Evolutionary conservation across 176 grass and related monocot species (phyloP).

Genomic region (Triticum turgidum): DNA sequence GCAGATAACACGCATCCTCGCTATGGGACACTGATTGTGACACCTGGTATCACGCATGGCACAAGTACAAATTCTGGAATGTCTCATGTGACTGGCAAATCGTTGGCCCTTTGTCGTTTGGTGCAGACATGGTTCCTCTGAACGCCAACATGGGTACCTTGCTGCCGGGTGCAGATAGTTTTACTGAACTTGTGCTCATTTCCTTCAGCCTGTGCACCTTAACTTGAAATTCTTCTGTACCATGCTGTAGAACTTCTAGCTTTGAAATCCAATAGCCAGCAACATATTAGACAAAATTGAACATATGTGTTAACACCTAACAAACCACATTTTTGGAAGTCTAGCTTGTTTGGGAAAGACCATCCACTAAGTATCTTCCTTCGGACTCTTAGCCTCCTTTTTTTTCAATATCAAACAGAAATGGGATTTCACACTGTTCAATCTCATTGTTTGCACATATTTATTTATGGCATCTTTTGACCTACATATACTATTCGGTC

Average conservation of each 20-base stretch:
- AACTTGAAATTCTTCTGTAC: conserved; percentile 12
- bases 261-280: not conserved
- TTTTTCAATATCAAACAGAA: conserved; percentile 5
- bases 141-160: conserved; percentile 52
- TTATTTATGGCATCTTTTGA: not conserved
- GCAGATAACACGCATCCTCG: conserved; percentile 48
- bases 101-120: conserved; percentile 30
- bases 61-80: conserved; percentile 45
- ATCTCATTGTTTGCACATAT: not conserved
- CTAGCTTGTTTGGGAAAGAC: no score
- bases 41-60: conserved; percentile 68
- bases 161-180: conserved; percentile 37
- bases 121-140: conserved; percentile 50
- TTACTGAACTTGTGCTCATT: conserved; percentile 3
- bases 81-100: conserved; percentile 49
- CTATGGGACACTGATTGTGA: conserved; percentile 67
- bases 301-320: no score
- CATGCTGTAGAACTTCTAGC: not conserved
- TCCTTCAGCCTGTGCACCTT: not conserved
- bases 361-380: not conserved
- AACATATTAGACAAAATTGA: not conserved
- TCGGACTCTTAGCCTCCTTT: not conserved
- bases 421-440: not conserved
- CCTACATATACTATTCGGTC: not conserved
- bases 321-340: no score